Percentiles rank a stretch among this genome's conserved stretches.
Conservation (phyloP, 495 filamentous ascomycete genomes). For the Neurospora sp. region DNA sequence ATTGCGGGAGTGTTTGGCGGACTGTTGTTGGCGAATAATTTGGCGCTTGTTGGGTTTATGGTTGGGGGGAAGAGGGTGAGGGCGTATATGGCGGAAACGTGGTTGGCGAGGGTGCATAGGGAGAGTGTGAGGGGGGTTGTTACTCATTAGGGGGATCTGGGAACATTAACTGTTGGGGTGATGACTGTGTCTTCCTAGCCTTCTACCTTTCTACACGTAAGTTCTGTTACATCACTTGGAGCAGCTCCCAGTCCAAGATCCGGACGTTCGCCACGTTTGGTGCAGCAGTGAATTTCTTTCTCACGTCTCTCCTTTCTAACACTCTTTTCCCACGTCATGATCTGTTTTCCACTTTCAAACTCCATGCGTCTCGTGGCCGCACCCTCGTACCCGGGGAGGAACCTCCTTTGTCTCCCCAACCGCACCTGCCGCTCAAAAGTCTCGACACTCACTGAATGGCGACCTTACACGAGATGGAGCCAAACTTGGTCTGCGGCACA, state of each 20-base stretch:
- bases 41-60: slow-evolving; percentile 45
- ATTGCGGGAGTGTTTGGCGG: slow-evolving; percentile 48
- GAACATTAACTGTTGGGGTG: too few relatives aligned
- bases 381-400: too few relatives aligned
- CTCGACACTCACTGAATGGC: not conserved
- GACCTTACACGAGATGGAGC: slow-evolving; percentile 1
- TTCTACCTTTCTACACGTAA: too few relatives aligned
- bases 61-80: slow-evolving; percentile 47
- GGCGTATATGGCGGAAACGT: slow-evolving; percentile 36
- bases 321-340: too few relatives aligned
- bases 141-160: not conserved
- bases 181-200: too few relatives aligned
- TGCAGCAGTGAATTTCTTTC: too few relatives aligned
- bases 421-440: not conserved
- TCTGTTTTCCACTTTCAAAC: not conserved
- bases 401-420: not conserved
- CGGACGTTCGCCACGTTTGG: too few relatives aligned
- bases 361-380: not conserved
- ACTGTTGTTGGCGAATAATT: slow-evolving; percentile 46
- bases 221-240: too few relatives aligned
- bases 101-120: slow-evolving; percentile 23
- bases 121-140: not conserved
- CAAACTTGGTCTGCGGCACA: slow-evolving; percentile 12
- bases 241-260: too few relatives aligned
- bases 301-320: too few relatives aligned